These are phyloP conservation scores for Wallacemonas sp. DNA, from an alignment of 208 protist species.

Conservation along the genomic window DNA sequence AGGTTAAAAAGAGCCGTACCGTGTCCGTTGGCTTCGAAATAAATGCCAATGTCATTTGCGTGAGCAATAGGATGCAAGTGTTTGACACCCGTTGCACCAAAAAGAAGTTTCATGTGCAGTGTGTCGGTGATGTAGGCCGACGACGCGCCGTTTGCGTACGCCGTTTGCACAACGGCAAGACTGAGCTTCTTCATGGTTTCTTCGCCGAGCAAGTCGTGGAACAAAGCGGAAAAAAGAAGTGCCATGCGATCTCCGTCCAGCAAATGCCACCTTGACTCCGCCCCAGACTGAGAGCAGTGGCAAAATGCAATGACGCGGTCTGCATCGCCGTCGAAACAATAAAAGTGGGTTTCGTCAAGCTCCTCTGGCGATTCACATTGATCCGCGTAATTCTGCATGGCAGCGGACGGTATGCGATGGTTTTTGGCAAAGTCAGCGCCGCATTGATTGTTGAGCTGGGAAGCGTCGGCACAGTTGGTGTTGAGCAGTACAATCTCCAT, in stretches of 20 bases:
- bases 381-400: slow-evolving; percentile 35
- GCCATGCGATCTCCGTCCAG: slow-evolving; percentile 85
- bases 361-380: slow-evolving; percentile 2
- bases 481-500: slow-evolving; percentile 61
- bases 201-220: slow-evolving; percentile 50
- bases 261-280: slow-evolving; percentile 26
- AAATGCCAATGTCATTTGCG: slow-evolving; percentile 90
- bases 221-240: slow-evolving; percentile 64
- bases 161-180: slow-evolving; percentile 93
- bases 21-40: slow-evolving; percentile 97
- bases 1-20: slow-evolving; percentile 90
- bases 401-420: slow-evolving; percentile 30
- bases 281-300: slow-evolving; percentile 4
- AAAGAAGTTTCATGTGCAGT: slow-evolving; percentile 50
- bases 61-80: slow-evolving; percentile 91
- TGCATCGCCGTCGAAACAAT: slow-evolving; percentile 94
- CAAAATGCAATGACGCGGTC: slow-evolving; percentile 90
- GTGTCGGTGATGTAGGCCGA: slow-evolving; percentile 70
- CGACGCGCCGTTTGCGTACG: slow-evolving; percentile 94
- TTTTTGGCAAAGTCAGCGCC: slow-evolving; percentile 92
- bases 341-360: slow-evolving; percentile 47
- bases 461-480: slow-evolving; percentile 19
- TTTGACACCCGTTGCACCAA: slow-evolving; percentile 93
- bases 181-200: slow-evolving; percentile 32
- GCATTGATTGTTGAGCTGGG: slow-evolving; percentile 73